phyloP scores from a whole-genome alignment of 305 asterid species.

The Rubia tinctorum region DNA sequence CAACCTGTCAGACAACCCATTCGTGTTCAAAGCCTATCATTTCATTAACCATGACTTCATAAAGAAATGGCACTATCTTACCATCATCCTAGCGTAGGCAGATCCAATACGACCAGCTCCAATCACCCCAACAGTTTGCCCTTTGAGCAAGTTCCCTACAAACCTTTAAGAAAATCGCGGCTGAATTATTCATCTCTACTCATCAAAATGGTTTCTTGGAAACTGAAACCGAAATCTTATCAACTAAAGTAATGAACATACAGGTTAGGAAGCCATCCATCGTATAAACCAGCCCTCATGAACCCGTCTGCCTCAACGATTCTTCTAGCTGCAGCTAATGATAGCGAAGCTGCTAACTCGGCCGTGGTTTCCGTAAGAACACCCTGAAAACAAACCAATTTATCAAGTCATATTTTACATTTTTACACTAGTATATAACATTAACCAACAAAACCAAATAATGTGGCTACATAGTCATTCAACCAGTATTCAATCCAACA shows the following conservation, averaged over 20 bases:
- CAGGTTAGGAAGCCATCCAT: constrained; percentile 99
- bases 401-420: neutral
- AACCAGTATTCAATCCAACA: too few species aligned
- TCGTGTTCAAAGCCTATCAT: neutral
- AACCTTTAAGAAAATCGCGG: constrained; percentile 41
- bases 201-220: constrained; percentile 4
- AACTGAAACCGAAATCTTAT: neutral
- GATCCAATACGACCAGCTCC: constrained; percentile 99
- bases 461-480: neutral
- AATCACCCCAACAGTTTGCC: constrained; percentile 96
- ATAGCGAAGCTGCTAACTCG: constrained; percentile 92
- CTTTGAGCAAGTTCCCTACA: constrained; percentile 95
- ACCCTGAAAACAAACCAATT: constrained; percentile 41
- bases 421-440: neutral
- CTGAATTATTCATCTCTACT: constrained; percentile 1
- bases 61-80: constrained; percentile 19
- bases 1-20: constrained; percentile 49
- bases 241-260: constrained; percentile 24
- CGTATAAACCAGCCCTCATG: constrained; percentile 95
- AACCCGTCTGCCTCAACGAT: constrained; percentile 96
- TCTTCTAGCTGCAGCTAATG: constrained; percentile 86
- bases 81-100: constrained; percentile 99
- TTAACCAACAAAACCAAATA: neutral
- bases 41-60: neutral
- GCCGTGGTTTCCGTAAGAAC: constrained; percentile 97